Conservation (phyloP, 768 basidiomycete species). For the Tephrocybe sp. region DNA sequence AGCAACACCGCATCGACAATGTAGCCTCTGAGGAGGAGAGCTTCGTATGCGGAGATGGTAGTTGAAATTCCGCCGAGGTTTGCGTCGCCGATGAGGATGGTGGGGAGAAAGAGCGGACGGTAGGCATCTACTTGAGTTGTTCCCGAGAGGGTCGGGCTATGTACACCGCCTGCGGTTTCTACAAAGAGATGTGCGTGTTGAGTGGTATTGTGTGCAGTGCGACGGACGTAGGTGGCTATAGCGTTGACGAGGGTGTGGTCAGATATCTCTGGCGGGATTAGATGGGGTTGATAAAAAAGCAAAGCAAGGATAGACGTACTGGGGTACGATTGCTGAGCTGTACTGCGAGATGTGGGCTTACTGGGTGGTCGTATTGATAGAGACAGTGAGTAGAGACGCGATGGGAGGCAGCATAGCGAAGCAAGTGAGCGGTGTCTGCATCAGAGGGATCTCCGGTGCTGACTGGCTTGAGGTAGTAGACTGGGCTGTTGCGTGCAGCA, state of each 20-base stretch:
- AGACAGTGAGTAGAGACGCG: constrained; percentile 66
- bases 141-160: constrained; percentile 83
- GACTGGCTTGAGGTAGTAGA: constrained; percentile 84
- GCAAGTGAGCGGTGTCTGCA: constrained; percentile 80
- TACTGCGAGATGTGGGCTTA: constrained; percentile 91
- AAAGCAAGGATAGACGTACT: too few species aligned
- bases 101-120: constrained; percentile 83
- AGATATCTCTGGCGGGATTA: too few species aligned
- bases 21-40: constrained; percentile 86
- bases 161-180: constrained; percentile 96
- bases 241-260: constrained; percentile 66
- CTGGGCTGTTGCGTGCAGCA: constrained; percentile 52
- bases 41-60: constrained; percentile 91
- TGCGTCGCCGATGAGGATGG: constrained; percentile 82
- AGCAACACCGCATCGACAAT: constrained; percentile 80
- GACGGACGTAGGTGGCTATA: constrained; percentile 59
- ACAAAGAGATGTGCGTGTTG: constrained; percentile 65
- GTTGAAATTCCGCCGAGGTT: constrained; percentile 90
- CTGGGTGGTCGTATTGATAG: constrained; percentile 82
- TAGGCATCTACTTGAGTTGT: constrained; percentile 84
- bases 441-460: constrained; percentile 81
- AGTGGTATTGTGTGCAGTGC: constrained; percentile 33
- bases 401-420: constrained; percentile 39
- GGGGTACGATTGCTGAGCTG: constrained; percentile 33
- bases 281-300: too few species aligned